phyloP scores from a whole-genome alignment of 1,284 basidiomycete species.

The Mycena citricolor region DNA sequence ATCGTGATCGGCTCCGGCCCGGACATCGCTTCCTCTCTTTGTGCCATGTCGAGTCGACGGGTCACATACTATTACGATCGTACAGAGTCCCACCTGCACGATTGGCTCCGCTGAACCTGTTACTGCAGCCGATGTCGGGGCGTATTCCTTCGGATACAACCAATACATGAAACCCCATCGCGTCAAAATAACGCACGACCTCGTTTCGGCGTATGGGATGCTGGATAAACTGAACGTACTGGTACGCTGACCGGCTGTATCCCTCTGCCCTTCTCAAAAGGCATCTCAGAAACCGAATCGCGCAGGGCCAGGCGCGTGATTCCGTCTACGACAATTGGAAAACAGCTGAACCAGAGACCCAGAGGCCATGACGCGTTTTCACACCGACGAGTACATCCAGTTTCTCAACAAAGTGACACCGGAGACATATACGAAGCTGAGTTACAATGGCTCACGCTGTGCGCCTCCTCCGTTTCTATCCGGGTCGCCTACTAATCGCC shows the following conservation, averaged over 20 bases:
- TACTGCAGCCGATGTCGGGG: conserved; percentile 70
- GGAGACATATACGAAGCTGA: conserved; percentile 83
- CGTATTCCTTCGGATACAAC: conserved; percentile 83
- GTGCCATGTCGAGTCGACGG: conserved; percentile 52
- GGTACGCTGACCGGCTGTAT: conserved; percentile 44
- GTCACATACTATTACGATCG: conserved; percentile 67
- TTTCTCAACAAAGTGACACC: conserved; percentile 88
- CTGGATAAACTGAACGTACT: conserved; percentile 89
- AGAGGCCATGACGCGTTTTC: conserved; percentile 88
- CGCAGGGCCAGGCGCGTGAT: too few relatives aligned
- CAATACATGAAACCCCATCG: conserved; percentile 97
- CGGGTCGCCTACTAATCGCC: neutral
- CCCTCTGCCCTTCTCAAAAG: neutral
- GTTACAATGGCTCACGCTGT: conserved; percentile 84
- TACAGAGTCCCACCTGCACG: conserved; percentile 23
- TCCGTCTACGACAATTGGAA: too few relatives aligned
- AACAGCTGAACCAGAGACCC: too few relatives aligned
- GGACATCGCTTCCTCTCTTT: neutral
- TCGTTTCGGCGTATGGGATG: conserved; percentile 90
- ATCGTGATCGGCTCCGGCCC: neutral
- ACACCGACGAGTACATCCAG: conserved; percentile 97
- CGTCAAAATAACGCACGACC: conserved; percentile 90
- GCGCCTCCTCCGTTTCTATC: conserved; percentile 29
- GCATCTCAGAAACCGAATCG: conserved; percentile 74
- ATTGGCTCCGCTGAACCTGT: conserved; percentile 5